Conservation (phyloP, 2,329 filamentous ascomycete genomes). For the Periconia macrospinosa region DNA sequence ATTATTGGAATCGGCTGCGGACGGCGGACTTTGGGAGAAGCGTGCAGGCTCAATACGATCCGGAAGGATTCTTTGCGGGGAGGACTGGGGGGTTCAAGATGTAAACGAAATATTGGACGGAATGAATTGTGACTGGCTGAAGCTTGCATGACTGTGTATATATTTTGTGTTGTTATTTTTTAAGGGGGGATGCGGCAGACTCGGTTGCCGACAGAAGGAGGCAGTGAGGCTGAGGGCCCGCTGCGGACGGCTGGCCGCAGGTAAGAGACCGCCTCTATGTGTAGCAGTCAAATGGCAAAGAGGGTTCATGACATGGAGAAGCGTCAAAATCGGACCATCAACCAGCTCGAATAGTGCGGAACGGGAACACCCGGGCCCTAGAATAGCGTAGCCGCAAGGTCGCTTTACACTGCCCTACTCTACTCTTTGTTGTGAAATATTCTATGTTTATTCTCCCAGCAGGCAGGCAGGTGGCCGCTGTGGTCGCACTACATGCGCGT, state of each 20-base stretch:
- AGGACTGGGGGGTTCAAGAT: slow-evolving; percentile 47
- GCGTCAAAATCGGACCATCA: not conserved
- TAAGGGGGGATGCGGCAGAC: slow-evolving; percentile 8
- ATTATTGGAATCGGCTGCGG: slow-evolving; percentile 47
- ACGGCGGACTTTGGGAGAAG: slow-evolving; percentile 35
- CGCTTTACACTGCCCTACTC: not conserved
- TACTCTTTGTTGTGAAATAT: not conserved
- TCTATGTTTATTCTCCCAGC: not conserved
- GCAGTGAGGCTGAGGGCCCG: slow-evolving; percentile 16
- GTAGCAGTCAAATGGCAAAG: not conserved
- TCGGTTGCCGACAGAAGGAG: slow-evolving; percentile 15
- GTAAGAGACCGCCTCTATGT: not conserved
- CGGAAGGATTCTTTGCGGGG: slow-evolving; percentile 44
- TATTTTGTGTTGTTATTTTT: slow-evolving; percentile 10
- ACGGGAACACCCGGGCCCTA: not conserved
- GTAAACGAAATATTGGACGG: slow-evolving; percentile 7
- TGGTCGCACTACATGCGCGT: not conserved
- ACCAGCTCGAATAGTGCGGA: not conserved
- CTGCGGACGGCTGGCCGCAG: slow-evolving; percentile 1
- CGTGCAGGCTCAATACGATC: slow-evolving; percentile 43
- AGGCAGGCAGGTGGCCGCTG: no score
- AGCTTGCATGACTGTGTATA: slow-evolving; percentile 5
- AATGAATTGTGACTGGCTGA: slow-evolving; percentile 5
- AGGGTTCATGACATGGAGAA: not conserved
- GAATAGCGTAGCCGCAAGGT: not conserved